Base-by-base conservation (phyloP, 176 grass and related monocot species). In the Guadua angustifolia region DNA sequence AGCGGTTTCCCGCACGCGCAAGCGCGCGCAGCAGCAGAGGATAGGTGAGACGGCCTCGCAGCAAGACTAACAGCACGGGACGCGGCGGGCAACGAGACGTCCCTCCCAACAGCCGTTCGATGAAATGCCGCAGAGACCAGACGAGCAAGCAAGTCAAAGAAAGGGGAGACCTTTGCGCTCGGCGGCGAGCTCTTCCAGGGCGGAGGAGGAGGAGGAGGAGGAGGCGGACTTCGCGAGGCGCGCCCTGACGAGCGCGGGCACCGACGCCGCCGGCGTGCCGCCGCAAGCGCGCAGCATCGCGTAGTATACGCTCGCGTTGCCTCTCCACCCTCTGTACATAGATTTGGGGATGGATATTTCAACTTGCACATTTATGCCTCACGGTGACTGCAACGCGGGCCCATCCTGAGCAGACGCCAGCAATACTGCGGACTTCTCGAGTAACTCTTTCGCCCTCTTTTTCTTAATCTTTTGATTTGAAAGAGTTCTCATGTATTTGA, bases 131-230 rank as follows among this genome's bases (percentile, higher is more conserved):
- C 22, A 49, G 15, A 69, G 60, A 51, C 15, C 22, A 84, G 61
- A 63, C 29, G 65, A 71, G 51, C 6, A 50, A 29, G 55, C 15
- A 52, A 50, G 39, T 45, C 25, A 25, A 44, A 49, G 17, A 73
- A 79, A 64, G 61, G 56, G 22, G 58, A 14, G 69, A 97, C 95
- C 92, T 98, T 89, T 95, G 75, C 86, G 91, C 59, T 85, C 87
- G 89, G 95, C 80, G 47, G 95, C 87, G 50, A 95, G 85, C 39
- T 93, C 93, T 79, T 93, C 87, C 69, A 95, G 89, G 64, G 82
- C 81, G 25, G 77, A 43, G 33, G 70, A 73, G 35, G 35, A 36
- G 35, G 35, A 2, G 35, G 35, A 1, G 74, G 82, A 50, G 19
- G 69, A 85, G 35, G 85, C 43, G n/a, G 88, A 39, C 67, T 55